phyloP scores from a whole-genome alignment of 164 flowering plant genomes.

The Vitis labrusca region DNA sequence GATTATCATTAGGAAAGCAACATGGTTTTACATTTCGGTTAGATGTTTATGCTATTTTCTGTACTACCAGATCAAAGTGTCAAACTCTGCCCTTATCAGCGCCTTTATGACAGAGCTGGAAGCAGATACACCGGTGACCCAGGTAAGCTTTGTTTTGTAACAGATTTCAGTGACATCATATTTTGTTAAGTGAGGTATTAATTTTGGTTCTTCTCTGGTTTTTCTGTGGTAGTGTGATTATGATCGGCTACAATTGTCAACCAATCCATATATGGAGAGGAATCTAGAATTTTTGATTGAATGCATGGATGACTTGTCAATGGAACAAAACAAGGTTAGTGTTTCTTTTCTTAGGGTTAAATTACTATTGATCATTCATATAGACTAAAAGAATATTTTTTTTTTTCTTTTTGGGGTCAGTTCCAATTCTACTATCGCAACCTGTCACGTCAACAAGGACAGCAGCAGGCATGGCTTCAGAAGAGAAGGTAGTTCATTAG shows the following conservation, averaged over 20 bases:
- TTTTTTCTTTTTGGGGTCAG: conserved; percentile 33
- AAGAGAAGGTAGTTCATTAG: conserved; percentile 68
- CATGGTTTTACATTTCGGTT: too few relatives aligned
- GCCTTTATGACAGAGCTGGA: conserved; percentile 96
- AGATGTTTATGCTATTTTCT: conserved; percentile 13
- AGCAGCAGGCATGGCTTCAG: conserved; percentile 98
- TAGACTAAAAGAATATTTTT: neutral
- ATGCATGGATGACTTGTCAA: conserved; percentile 95
- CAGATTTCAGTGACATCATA: too few relatives aligned
- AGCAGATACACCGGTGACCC: conserved; percentile 80
- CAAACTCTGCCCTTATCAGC: conserved; percentile 94
- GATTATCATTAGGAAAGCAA: too few relatives aligned
- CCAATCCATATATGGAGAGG: conserved; percentile 80
- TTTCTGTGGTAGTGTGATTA: conserved; percentile 72
- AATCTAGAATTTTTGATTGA: conserved; percentile 89
- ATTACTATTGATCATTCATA: neutral
- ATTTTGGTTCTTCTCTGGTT: neutral
- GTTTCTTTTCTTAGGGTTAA: conserved; percentile 1
- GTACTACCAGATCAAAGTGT: conserved; percentile 81
- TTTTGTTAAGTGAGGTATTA: too few relatives aligned
- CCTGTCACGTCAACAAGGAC: conserved; percentile 90
- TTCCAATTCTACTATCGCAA: conserved; percentile 86
- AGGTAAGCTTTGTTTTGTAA: conserved; percentile 36
- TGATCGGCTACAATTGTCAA: conserved; percentile 83
- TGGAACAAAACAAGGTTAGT: conserved; percentile 88